Base-by-base conservation (phyloP, 768 basidiomycete genomes). In the Obba rivulosa region DNA sequence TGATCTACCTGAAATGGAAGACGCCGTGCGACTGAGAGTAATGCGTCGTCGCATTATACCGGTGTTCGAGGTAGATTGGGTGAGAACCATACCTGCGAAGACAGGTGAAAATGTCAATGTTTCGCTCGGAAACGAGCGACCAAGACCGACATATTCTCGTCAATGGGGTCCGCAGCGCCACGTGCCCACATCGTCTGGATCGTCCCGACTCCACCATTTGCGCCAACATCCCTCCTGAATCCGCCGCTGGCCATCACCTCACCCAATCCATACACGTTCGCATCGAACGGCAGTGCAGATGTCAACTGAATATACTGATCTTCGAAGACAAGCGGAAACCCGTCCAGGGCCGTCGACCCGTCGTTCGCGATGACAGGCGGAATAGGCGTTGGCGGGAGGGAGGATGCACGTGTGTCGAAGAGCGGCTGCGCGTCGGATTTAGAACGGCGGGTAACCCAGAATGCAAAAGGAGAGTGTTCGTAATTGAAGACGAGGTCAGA, bases 221-320 rank as follows among this genome's bases (percentile, higher is more conserved):
- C 65, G 22, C 75, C 76, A 28, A 84, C 71, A 50, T 81, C 75
- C 28, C 85, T 72, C 34, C 85, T 70, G 60, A 85, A 81, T 4
- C 85, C 85, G 52, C 81, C 83, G 58, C 77, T 78, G 2, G 83
- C 74, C 10, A 86, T 68, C 2, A 80, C 78, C 62, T 92, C 87
- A 3, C 88, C 86, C 28, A 90, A 64, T 3, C 89, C 88, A 53
- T 89, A 90, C 44, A 91, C 75, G 55, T 90, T 89, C 3, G 86
- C 73, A 35, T 75, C 70, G 4, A 73, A 60, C 0, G 87, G 85
- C 1, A 91, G 69, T 0, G 81, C 74, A 8, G 85, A 85, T 0
- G 85, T 67, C n/a, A 91, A 52, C 73, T 89, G 85, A 14, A 90
- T 71, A 58, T 87, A 89, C 57, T 83, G 83, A 52, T 89, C 80